Conservation (phyloP, 192 early-diverging fungal species). For the Mortierella alpina region DNA sequence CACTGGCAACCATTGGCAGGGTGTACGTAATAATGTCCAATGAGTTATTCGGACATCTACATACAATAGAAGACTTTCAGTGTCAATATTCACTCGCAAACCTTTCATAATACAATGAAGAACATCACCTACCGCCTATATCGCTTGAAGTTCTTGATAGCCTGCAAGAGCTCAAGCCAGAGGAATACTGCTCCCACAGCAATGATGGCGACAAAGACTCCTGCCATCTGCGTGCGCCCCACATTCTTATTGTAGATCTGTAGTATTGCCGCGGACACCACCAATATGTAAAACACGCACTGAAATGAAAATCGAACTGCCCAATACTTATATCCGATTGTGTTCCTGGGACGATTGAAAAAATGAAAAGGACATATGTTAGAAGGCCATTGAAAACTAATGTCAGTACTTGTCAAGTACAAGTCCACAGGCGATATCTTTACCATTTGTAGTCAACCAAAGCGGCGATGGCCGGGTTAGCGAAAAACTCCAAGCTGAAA, state of each 20-base stretch:
- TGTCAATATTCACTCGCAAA: background rate
- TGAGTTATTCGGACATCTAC: slow-evolving; percentile 10
- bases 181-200: slow-evolving; percentile 3
- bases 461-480: slow-evolving; percentile 21
- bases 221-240: background rate
- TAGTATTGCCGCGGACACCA: background rate
- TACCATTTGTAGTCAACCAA: slow-evolving; percentile 34
- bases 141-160: background rate
- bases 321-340: slow-evolving; percentile 34
- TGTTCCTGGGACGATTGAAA: slow-evolving; percentile 28
- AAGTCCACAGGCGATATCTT: background rate
- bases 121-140: background rate
- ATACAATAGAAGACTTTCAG: background rate
- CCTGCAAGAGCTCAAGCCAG: slow-evolving; percentile 18
- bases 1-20: slow-evolving; percentile 3
- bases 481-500: slow-evolving; percentile 9
- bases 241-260: slow-evolving; percentile 10
- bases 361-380: background rate
- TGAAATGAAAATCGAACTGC: slow-evolving; percentile 19
- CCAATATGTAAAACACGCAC: slow-evolving; percentile 9
- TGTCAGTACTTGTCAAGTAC: too few species aligned
- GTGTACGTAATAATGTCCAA: slow-evolving; percentile 3
- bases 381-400: background rate
- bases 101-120: background rate
- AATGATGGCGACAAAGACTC: slow-evolving; percentile 15